Conservation (phyloP, 2,329 filamentous ascomycete genomes). For the Fusarium albosuccineum region DNA sequence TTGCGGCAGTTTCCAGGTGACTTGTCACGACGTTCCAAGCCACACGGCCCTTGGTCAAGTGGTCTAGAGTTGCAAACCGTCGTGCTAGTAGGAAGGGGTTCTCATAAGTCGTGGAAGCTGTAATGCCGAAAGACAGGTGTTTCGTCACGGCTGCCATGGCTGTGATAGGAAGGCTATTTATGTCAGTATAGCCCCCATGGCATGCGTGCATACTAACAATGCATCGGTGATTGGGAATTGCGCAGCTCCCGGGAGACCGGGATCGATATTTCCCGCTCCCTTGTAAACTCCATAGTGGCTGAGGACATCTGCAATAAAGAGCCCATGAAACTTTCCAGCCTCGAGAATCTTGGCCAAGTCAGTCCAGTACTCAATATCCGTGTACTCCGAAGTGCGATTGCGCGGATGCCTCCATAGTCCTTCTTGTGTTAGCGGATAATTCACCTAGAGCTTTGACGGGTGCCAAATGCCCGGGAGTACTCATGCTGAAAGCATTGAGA, state of each 20-base stretch:
- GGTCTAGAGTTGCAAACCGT: conserved; percentile 52
- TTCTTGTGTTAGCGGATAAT: too few relatives aligned
- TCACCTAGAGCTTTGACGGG: not conserved
- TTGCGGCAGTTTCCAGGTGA: conserved; percentile 61
- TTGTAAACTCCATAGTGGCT: conserved; percentile 55
- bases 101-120: conserved; percentile 27
- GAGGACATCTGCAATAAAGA: conserved; percentile 65
- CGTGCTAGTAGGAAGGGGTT: conserved; percentile 51
- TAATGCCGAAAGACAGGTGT: not conserved
- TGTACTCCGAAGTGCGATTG: conserved; percentile 31
- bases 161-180: not conserved
- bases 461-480: not conserved
- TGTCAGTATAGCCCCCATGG: not conserved
- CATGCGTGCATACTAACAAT: not conserved
- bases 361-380: conserved; percentile 57
- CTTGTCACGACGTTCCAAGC: conserved; percentile 65
- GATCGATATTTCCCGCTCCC: conserved; percentile 27
- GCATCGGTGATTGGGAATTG: not conserved
- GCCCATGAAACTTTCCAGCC: conserved; percentile 60
- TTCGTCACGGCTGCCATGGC: not conserved
- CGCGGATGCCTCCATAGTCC: conserved; percentile 33
- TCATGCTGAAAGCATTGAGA: conserved; percentile 4
- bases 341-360: conserved; percentile 61
- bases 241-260: not conserved
- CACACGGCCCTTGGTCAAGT: conserved; percentile 52